Evolutionary conservation across 192 early-diverging fungal species (phyloP).

Genomic region (Phycomyces blakesleeanus): DNA sequence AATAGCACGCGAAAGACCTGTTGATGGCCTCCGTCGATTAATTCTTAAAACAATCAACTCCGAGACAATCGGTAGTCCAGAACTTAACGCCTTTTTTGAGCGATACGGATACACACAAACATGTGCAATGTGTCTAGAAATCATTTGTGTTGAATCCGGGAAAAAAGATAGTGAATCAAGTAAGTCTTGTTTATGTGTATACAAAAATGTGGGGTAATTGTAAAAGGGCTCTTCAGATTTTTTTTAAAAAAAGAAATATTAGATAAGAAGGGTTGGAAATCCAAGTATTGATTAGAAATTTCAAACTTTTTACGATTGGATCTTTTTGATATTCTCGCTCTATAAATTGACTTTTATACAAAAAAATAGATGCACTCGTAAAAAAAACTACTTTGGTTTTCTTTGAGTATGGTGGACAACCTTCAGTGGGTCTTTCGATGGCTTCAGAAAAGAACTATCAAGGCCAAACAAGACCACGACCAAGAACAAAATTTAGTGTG

Average conservation of each 20-base stretch:
- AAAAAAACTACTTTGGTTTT: not conserved
- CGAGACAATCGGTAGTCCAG: not conserved
- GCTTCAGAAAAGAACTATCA: conserved; percentile 1
- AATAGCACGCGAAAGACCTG: conserved; percentile 70
- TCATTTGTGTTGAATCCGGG: conserved; percentile 37
- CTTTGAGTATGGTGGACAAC: conserved; percentile 22
- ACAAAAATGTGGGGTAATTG: too few species aligned
- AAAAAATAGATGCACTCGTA: not conserved
- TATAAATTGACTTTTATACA: too few species aligned
- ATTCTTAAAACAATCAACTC: conserved; percentile 40
- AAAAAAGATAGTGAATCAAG: not conserved
- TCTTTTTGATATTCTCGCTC: too few species aligned
- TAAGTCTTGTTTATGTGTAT: conserved; percentile 8
- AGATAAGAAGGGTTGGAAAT: too few species aligned
- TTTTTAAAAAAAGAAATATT: too few species aligned
- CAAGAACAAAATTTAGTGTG: conserved; percentile 54
- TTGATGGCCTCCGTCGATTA: conserved; percentile 68
- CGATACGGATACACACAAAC: conserved; percentile 63
- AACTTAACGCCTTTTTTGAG: conserved; percentile 36
- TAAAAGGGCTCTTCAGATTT: too few species aligned
- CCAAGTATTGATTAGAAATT: too few species aligned
- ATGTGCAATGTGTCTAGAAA: conserved; percentile 84
- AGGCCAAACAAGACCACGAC: conserved; percentile 33
- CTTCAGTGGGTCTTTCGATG: not conserved
- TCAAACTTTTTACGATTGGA: too few species aligned